A percentile compares a stretch with the other conserved stretches of the same genome.
Conservation (phyloP, 2,329 filamentous ascomycete genomes). For the Dryadomyces quercus-mongolicae region DNA sequence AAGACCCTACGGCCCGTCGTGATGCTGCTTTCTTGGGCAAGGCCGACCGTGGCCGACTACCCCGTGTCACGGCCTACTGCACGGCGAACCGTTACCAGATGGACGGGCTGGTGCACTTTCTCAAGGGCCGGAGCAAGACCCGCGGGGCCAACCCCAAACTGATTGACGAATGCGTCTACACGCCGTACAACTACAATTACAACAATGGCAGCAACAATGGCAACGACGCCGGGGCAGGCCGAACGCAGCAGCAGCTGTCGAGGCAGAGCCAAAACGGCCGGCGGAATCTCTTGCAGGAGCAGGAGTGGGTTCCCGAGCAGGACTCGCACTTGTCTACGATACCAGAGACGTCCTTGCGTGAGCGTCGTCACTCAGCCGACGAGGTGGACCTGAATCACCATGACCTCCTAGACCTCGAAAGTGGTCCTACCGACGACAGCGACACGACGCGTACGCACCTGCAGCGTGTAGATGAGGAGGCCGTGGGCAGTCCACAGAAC, state of each 20-base stretch:
- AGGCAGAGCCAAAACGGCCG: constrained; percentile 11
- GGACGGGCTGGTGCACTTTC: constrained; percentile 77
- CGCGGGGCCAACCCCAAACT: constrained; percentile 77
- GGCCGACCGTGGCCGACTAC: constrained; percentile 75
- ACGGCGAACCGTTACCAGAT: constrained; percentile 86
- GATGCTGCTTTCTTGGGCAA: constrained; percentile 90
- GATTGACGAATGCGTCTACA: constrained; percentile 97
- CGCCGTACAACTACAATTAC: constrained; percentile 65
- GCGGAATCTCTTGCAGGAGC: constrained; percentile 17
- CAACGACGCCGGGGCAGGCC: constrained; percentile 1
- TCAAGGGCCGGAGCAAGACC: constrained; percentile 71
- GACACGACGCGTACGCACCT: constrained; percentile 9
- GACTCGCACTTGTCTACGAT: constrained; percentile 17
- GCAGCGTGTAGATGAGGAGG: constrained; percentile 23
- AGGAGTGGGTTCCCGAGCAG: constrained; percentile 18
- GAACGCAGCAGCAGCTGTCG: constrained; percentile 15
- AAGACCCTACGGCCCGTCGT: constrained; percentile 83
- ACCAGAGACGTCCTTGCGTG: constrained; percentile 29
- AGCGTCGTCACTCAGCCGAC: constrained; percentile 66
- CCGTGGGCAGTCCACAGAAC: no score
- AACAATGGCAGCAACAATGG: constrained; percentile 2
- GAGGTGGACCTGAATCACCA: constrained; percentile 51
- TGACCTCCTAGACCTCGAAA: constrained; percentile 50
- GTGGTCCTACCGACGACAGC: constrained; percentile 8
- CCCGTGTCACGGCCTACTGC: constrained; percentile 91